A percentile compares a stretch with the other conserved stretches of the same genome.
These are phyloP conservation scores for Exophiala viscosa DNA, from an alignment of 2,329 filamentous ascomycete genomes.

Conservation along the genomic window DNA sequence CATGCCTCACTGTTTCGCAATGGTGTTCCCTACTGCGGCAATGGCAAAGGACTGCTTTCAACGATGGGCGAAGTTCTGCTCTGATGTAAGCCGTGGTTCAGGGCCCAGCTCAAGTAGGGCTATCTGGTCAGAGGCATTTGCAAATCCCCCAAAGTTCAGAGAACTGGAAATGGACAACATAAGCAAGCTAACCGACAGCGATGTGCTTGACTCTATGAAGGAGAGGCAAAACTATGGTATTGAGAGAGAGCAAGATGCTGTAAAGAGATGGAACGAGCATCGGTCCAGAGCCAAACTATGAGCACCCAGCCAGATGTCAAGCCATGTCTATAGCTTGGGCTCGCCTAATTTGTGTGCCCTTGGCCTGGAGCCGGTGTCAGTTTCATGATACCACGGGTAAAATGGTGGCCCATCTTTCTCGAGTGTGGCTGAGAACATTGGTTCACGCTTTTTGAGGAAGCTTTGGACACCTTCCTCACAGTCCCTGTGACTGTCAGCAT, in stretches of 20 bases:
- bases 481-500: constrained; percentile 43
- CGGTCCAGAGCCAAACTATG: constrained; percentile 31
- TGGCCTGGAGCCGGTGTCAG: constrained; percentile 38
- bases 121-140: constrained; percentile 33
- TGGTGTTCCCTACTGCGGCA: constrained; percentile 50
- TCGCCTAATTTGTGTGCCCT: constrained; percentile 2
- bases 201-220: constrained; percentile 33
- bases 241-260: constrained; percentile 35
- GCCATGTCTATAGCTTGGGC: constrained; percentile 1
- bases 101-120: constrained; percentile 27
- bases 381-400: constrained; percentile 67
- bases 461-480: constrained; percentile 63
- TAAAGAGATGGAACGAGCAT: constrained; percentile 32
- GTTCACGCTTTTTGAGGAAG: constrained; percentile 64
- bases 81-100: constrained; percentile 32
- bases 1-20: constrained; percentile 52
- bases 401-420: constrained; percentile 55
- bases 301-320: background rate
- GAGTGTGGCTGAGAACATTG: constrained; percentile 59
- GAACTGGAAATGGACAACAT: constrained; percentile 35
- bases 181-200: constrained; percentile 35
- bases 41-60: constrained; percentile 52
- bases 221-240: constrained; percentile 33
- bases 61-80: constrained; percentile 54
- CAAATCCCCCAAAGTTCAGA: constrained; percentile 29